Evolutionary conservation across 805 yeast genomes (phyloP).

Genomic region (Lachancea quebecensis): DNA sequence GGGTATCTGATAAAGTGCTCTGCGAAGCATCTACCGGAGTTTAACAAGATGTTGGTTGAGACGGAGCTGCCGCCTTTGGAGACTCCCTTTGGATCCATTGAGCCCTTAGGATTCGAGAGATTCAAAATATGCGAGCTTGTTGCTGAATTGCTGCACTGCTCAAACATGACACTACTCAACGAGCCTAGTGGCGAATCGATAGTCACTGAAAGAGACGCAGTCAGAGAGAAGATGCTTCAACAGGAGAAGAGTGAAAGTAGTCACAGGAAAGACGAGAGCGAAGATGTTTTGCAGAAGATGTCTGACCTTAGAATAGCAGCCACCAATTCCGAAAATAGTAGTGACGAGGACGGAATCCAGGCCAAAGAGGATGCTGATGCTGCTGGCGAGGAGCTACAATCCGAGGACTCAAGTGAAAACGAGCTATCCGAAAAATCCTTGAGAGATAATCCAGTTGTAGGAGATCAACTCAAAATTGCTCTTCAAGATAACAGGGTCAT

Average conservation of each 20-base stretch:
- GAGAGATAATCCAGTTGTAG: slow-evolving; percentile 55
- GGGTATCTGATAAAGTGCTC: slow-evolving; percentile 80
- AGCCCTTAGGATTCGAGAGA: slow-evolving; percentile 86
- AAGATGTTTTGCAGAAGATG: slow-evolving; percentile 4
- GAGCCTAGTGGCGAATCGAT: slow-evolving; percentile 65
- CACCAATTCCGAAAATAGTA: slow-evolving; percentile 3
- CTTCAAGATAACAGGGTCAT: slow-evolving; percentile 59
- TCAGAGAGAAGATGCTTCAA: slow-evolving; percentile 36
- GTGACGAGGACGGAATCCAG: slow-evolving; percentile 6
- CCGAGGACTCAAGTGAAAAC: slow-evolving; percentile 24
- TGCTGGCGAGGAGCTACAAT: slow-evolving; percentile 13
- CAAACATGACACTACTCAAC: slow-evolving; percentile 88
- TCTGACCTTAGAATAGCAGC: slow-evolving; percentile 6
- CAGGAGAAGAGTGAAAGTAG: slow-evolving; percentile 12
- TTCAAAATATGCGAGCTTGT: slow-evolving; percentile 88
- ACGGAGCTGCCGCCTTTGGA: slow-evolving; percentile 32
- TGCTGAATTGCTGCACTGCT: slow-evolving; percentile 92
- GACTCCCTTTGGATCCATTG: slow-evolving; percentile 48
- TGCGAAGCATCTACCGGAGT: slow-evolving; percentile 61
- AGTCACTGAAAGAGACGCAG: slow-evolving; percentile 61
- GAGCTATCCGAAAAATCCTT: slow-evolving; percentile 33
- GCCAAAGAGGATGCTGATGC: slow-evolving; percentile 15
- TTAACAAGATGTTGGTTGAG: slow-evolving; percentile 52
- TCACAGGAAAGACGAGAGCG: slow-evolving; percentile 1
- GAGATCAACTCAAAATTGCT: slow-evolving; percentile 65